Conservation (phyloP, 228 moss, liverwort and hornwort species). For the Sphagnum fallax region DNA sequence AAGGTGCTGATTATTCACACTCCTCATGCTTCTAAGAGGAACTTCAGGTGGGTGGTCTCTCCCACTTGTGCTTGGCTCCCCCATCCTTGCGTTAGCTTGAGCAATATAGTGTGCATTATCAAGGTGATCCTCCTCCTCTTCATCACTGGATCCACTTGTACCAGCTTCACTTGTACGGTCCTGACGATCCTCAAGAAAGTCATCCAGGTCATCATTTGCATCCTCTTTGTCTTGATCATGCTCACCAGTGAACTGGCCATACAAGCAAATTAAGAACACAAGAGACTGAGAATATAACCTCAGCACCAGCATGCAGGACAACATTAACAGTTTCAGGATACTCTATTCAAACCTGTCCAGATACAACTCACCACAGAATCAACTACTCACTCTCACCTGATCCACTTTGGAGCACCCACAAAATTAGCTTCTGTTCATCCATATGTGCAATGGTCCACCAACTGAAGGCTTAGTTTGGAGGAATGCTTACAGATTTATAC, state of each 20-base stretch:
- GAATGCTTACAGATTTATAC: slow-evolving; percentile 58
- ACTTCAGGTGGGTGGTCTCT: slow-evolving; percentile 31
- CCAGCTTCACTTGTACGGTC: slow-evolving; percentile 96
- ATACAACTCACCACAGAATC: too few species aligned
- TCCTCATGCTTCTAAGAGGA: slow-evolving; percentile 26
- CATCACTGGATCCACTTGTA: slow-evolving; percentile 70
- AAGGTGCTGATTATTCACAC: slow-evolving; percentile 10
- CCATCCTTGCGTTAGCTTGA: slow-evolving; percentile 71
- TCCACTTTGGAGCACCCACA: too few species aligned
- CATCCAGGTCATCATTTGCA: slow-evolving; percentile 16
- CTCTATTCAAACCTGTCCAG: too few species aligned
- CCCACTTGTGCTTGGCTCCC: slow-evolving; percentile 89
- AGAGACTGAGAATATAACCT: too few species aligned
- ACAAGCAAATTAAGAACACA: too few species aligned
- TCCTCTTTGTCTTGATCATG: slow-evolving; percentile 17
- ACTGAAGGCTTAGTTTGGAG: too few species aligned
- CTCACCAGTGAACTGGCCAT: slow-evolving; percentile 30
- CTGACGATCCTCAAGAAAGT: slow-evolving; percentile 52
- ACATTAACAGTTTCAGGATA: too few species aligned
- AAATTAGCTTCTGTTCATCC: too few species aligned
- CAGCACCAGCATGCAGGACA: too few species aligned
- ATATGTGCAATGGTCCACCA: too few species aligned
- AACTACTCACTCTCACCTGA: too few species aligned
- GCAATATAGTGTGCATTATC: slow-evolving; percentile 23
- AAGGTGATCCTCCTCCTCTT: slow-evolving; percentile 9